Base-by-base conservation (phyloP, 2,329 filamentous ascomycete species). In the Dactylonectria estremocensis region DNA sequence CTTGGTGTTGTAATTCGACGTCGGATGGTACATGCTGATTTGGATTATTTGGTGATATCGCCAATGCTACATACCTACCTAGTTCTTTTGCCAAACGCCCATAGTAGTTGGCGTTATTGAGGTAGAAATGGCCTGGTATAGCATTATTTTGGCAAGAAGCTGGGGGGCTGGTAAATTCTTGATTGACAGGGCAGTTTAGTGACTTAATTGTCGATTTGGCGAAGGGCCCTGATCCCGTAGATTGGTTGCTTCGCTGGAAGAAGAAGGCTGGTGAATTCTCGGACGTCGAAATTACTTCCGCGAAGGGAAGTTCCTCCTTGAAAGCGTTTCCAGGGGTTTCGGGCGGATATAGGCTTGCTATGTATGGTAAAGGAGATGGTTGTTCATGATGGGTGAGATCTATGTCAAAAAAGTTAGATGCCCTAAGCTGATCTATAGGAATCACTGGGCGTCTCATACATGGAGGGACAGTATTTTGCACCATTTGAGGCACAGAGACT, bases 391-490 rank as follows among this genome's bases (percentile, higher is more conserved):
- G 87, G 82, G 91, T 91, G 62, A 91, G 83, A 82, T 91, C 88
- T 90, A 77, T 74, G 77, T 79, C 77, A 81, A 75, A 79, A 77
- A n/a, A n/a, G 79, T 86, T 81, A 85, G 82, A 80, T 45, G 76
- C 71, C 71, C 74, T 72, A 65, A 82, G 71, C 76, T 78, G 75
- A 67, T 82, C 79, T 80, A 80, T 67, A 67, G 77, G 76, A 78
- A 76, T 79, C 66, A 75, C 76, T 54, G 79, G 68, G 73, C 77
- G 77, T 77, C 80, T 81, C 86, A 83, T 85, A 90, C 88, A 91
- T 55, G 89, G 89, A 61, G 89, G 90, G 65, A 92, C 90, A 53
- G 89, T 89, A 75, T 91, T 91, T 78, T 91, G 89, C 74, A 91
- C 87, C 83, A 91, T 87, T 68, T 89, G 84, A 72, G 90, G 82